Conservation (phyloP, 2,329 filamentous ascomycete species). For the Fusarium buxicola region DNA sequence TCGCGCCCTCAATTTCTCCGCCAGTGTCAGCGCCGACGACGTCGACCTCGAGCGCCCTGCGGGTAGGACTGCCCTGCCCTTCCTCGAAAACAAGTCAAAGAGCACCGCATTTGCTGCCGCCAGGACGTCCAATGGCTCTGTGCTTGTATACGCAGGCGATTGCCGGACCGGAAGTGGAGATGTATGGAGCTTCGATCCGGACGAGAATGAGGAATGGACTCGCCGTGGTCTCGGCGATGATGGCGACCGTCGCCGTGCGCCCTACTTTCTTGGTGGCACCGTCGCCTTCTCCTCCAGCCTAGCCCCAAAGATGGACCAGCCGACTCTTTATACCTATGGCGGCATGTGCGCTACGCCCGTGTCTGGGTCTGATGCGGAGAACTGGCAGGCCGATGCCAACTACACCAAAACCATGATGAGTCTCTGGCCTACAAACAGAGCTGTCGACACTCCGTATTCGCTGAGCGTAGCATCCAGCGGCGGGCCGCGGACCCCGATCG, state of each 20-base stretch:
- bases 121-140: constrained; percentile 73
- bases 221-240: constrained; percentile 38
- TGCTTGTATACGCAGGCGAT: constrained; percentile 80
- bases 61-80: constrained; percentile 66
- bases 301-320: constrained; percentile 63
- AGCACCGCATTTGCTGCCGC: constrained; percentile 74
- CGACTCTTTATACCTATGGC: constrained; percentile 80
- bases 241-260: constrained; percentile 47
- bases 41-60: constrained; percentile 63
- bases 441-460: constrained; percentile 49
- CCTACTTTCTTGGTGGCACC: constrained; percentile 65
- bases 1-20: constrained; percentile 73
- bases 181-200: constrained; percentile 73
- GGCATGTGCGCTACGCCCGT: constrained; percentile 81
- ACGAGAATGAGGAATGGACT: constrained; percentile 34
- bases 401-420: constrained; percentile 86
- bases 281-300: constrained; percentile 76
- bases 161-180: constrained; percentile 69
- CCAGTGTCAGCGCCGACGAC: constrained; percentile 60
- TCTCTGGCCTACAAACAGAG: constrained; percentile 61
- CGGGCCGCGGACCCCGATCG: constrained; percentile 80
- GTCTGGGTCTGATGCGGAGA: constrained; percentile 49
- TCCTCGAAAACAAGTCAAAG: constrained; percentile 62
- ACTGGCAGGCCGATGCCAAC: constrained; percentile 75
- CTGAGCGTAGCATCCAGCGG: constrained; percentile 56